Percentiles rank a stretch among this genome's conserved stretches.
Evolutionary conservation across 176 grass and related monocot species (phyloP).

Genomic region (Rhynchospora pubera): DNA sequence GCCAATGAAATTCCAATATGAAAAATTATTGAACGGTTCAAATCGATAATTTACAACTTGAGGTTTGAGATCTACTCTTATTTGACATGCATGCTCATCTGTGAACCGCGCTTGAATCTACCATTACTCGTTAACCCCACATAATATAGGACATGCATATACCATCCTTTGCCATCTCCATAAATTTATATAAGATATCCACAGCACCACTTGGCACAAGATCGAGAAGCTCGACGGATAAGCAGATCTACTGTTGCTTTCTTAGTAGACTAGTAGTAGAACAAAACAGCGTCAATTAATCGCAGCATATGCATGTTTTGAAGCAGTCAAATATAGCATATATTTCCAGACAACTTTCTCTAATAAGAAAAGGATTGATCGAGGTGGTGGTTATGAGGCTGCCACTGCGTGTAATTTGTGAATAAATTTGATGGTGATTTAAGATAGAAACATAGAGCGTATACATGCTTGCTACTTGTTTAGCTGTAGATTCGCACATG

Average conservation of each 20-base stretch:
- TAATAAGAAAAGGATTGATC: not conserved
- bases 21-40: too few species aligned
- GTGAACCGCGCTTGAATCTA: too few species aligned
- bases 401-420: not conserved
- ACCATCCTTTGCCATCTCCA: too few species aligned
- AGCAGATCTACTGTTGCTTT: slow-evolving; percentile 1
- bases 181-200: too few species aligned
- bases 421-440: not conserved
- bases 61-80: too few species aligned
- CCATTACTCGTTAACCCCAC: too few species aligned
- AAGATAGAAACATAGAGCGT: not conserved
- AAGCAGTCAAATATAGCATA: not conserved
- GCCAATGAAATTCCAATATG: too few species aligned
- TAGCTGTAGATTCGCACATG: not conserved
- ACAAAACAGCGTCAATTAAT: not conserved
- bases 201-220: not conserved
- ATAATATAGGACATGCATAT: too few species aligned
- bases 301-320: not conserved
- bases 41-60: too few species aligned
- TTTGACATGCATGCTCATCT: too few species aligned
- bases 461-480: not conserved
- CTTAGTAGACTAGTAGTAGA: not conserved
- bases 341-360: not conserved
- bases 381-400: not conserved
- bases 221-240: not conserved